Percentiles rank a stretch among this genome's conserved stretches.
Conservation (phyloP, 2,329 filamentous ascomycete species). For the Teratosphaeria viscida region DNA sequence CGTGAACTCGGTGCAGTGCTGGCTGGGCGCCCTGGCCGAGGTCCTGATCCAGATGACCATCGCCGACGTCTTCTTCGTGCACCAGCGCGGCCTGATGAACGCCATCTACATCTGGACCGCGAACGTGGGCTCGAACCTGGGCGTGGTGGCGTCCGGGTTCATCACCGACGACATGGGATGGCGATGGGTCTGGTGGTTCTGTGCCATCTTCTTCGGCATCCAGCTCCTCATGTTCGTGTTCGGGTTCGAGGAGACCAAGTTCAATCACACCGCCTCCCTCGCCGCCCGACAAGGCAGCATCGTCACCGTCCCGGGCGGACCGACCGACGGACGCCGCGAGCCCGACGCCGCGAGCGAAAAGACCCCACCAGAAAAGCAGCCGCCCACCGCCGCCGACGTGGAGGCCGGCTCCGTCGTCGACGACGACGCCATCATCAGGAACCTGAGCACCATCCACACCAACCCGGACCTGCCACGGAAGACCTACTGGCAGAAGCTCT, state of each 20-base stretch:
- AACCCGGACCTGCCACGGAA: conserved; percentile 29
- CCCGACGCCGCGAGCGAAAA: conserved; percentile 1
- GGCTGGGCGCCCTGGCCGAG: conserved; percentile 40
- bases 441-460: conserved; percentile 15
- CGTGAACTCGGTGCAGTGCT: conserved; percentile 34
- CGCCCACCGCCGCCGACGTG: conserved; percentile 1
- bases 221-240: conserved; percentile 33
- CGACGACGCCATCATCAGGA: conserved; percentile 2
- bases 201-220: conserved; percentile 29
- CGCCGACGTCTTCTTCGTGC: conserved; percentile 36
- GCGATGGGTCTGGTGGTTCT: conserved; percentile 40
- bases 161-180: conserved; percentile 35
- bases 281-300: conserved; percentile 14
- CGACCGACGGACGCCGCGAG: not conserved
- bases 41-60: conserved; percentile 44
- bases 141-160: conserved; percentile 32
- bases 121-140: conserved; percentile 27
- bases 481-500: conserved; percentile 34
- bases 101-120: conserved; percentile 34
- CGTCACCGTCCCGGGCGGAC: conserved; percentile 4
- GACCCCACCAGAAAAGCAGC: not conserved
- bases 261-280: conserved; percentile 9
- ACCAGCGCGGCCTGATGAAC: conserved; percentile 38
- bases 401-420: conserved; percentile 3
- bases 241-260: conserved; percentile 33